Conservation (phyloP, 768 basidiomycete species). For the Hypholoma sublateritium region DNA sequence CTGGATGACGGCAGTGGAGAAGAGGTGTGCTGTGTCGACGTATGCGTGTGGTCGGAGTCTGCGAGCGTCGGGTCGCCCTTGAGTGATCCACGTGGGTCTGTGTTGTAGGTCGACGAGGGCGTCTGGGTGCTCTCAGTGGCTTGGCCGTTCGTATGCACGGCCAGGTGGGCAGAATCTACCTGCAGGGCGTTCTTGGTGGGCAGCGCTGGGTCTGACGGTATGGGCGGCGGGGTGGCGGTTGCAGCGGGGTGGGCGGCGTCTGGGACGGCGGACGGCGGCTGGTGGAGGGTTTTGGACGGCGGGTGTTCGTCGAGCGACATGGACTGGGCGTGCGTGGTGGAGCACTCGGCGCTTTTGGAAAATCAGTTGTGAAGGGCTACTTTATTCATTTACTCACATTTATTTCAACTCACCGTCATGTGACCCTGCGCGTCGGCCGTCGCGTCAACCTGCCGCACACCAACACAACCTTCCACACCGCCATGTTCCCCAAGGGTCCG, state of each 20-base stretch:
- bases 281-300: background rate
- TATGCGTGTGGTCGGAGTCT: constrained; percentile 23
- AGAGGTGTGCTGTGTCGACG: constrained; percentile 22
- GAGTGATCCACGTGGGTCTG: constrained; percentile 22
- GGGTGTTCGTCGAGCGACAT: constrained; percentile 11
- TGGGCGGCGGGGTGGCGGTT: constrained; percentile 1
- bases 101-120: background rate
- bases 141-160: constrained; percentile 16
- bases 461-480: background rate
- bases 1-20: constrained; percentile 7
- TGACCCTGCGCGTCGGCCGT: constrained; percentile 24
- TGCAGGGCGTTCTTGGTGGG: constrained; percentile 3
- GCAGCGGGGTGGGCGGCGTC: background rate
- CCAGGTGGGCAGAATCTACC: background rate
- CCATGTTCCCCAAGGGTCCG: constrained; percentile 49
- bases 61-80: constrained; percentile 19
- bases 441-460: constrained; percentile 8
- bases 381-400: background rate
- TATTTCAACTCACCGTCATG: constrained; percentile 16
- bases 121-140: constrained; percentile 5
- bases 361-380: background rate
- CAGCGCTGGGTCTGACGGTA: constrained; percentile 1
- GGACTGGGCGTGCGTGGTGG: constrained; percentile 1
- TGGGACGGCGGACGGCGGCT: background rate
- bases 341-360: constrained; percentile 1